A percentile compares a stretch with the other conserved stretches of the same genome.
phyloP scores from a whole-genome alignment of 2,329 filamentous ascomycete species.

The Lachnellula subtilissima region DNA sequence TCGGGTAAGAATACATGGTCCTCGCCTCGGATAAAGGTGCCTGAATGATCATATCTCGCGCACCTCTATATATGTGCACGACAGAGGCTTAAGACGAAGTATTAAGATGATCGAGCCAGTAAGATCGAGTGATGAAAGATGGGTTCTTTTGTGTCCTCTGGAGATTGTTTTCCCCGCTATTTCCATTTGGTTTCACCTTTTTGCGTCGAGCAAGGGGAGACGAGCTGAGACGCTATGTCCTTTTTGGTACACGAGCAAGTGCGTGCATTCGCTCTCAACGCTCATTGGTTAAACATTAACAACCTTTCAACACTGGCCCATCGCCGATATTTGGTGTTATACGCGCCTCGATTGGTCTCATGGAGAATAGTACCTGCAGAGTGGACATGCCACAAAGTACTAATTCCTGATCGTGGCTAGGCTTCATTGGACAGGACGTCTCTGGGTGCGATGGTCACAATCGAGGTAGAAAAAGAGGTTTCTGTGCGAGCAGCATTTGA shows the following conservation, averaged over 20 bases:
- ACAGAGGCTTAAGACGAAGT: constrained; percentile 17
- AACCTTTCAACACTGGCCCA: background rate
- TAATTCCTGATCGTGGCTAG: constrained; percentile 12
- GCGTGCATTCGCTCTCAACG: background rate
- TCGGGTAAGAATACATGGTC: constrained; percentile 13
- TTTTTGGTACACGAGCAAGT: background rate
- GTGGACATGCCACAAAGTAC: background rate
- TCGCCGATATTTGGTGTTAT: background rate
- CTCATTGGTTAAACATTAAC: background rate
- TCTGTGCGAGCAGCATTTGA: constrained; percentile 6
- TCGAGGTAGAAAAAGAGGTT: constrained; percentile 1
- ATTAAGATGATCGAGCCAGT: constrained; percentile 14
- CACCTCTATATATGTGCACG: constrained; percentile 3
- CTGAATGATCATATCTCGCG: constrained; percentile 15
- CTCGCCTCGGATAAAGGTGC: constrained; percentile 17
- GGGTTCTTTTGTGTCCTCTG: constrained; percentile 9
- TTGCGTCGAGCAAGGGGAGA: constrained; percentile 5
- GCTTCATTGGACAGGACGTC: constrained; percentile 9
- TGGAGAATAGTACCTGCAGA: background rate
- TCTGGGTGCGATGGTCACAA: constrained; percentile 2
- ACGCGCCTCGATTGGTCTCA: background rate
- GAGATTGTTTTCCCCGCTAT: constrained; percentile 14
- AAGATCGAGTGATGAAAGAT: constrained; percentile 6
- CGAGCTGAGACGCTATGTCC: background rate
- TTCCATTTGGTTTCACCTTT: constrained; percentile 19